Evolutionary conservation across 768 basidiomycete genomes (phyloP).

Genomic region (Kwoniella bestiolae): DNA sequence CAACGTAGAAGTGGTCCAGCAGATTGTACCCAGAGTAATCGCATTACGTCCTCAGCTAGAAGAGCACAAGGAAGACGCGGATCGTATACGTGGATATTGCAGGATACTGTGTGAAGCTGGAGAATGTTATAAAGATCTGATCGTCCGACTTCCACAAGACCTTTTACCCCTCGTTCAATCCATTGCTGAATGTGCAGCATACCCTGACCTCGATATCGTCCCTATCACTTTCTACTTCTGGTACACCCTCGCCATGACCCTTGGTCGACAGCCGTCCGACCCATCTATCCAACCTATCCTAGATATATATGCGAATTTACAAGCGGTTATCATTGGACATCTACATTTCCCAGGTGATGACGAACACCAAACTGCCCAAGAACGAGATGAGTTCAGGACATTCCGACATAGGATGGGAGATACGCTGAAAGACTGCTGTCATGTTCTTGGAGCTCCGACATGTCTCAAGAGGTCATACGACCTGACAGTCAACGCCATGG

Average conservation of each 20-base stretch:
- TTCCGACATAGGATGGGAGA: constrained; percentile 99
- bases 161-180: constrained; percentile 96
- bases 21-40: constrained; percentile 84
- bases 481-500: constrained; percentile 74
- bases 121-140: constrained; percentile 86
- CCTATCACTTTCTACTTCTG: constrained; percentile 98
- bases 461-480: constrained; percentile 83
- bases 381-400: constrained; percentile 87
- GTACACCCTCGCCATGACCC: constrained; percentile 91
- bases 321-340: constrained; percentile 83
- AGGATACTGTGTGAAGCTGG: constrained; percentile 96
- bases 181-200: constrained; percentile 89
- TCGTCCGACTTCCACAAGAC: constrained; percentile 85
- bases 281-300: constrained; percentile 63
- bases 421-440: constrained; percentile 97
- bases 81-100: constrained; percentile 84
- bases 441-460: constrained; percentile 81
- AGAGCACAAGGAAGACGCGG: constrained; percentile 69
- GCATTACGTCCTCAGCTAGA: constrained; percentile 68
- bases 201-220: constrained; percentile 91
- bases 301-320: constrained; percentile 80
- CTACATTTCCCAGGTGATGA: constrained; percentile 85
- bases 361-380: constrained; percentile 69
- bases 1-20: constrained; percentile 83
- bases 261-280: constrained; percentile 70